Evolutionary conservation across 139 green algal species (phyloP).

Genomic region (Chlamydomonas incerta): DNA sequence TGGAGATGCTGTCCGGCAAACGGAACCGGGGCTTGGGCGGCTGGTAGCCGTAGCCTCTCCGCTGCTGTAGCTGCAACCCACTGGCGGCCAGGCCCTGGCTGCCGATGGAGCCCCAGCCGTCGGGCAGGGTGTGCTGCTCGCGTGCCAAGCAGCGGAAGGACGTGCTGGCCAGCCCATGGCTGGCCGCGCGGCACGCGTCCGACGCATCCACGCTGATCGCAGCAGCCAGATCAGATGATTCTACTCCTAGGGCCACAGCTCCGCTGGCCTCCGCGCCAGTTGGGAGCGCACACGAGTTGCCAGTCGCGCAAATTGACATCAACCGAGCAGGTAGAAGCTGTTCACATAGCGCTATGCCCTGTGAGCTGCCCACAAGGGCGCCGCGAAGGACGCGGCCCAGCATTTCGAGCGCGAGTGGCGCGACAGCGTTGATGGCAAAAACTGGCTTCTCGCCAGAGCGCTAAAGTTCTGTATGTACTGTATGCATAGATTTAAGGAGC

Average conservation of each 20-base stretch:
- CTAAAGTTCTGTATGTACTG: too few relatives aligned
- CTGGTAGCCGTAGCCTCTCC: background rate
- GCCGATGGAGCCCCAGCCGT: background rate
- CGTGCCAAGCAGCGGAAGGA: background rate
- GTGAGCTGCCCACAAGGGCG: background rate
- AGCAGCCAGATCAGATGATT: too few relatives aligned
- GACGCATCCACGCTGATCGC: background rate
- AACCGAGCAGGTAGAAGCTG: too few relatives aligned
- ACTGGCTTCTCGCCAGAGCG: too few relatives aligned
- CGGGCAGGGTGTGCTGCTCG: background rate
- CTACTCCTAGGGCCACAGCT: background rate
- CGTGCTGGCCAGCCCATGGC: background rate
- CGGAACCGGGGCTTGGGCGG: constrained; percentile 31
- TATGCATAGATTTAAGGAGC: too few relatives aligned
- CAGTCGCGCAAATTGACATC: too few relatives aligned
- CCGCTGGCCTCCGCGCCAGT: background rate
- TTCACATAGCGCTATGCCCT: too few relatives aligned
- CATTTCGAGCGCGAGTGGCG: background rate
- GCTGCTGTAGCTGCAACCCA: constrained; percentile 14
- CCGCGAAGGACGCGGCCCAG: background rate
- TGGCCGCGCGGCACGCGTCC: background rate
- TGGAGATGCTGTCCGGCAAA: constrained; percentile 3
- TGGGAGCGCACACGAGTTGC: too few relatives aligned
- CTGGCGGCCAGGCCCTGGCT: background rate
- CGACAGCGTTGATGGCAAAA: too few relatives aligned